A percentile compares a stretch with the other conserved stretches of the same genome.
phyloP scores from a whole-genome alignment of 306 rosid genomes.

The Vigna unguiculata region DNA sequence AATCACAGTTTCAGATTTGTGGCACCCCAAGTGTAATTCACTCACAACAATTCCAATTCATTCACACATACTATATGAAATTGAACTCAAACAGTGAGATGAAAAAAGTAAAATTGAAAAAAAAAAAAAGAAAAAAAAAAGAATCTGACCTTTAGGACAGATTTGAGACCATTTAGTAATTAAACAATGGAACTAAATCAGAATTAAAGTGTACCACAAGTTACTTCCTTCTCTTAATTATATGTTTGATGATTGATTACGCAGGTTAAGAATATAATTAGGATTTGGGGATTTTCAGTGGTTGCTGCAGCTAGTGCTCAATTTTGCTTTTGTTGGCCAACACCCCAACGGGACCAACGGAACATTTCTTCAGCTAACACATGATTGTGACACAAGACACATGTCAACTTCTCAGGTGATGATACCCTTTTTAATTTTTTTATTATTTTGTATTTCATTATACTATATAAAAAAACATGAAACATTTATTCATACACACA shows the following conservation, averaged over 20 bases:
- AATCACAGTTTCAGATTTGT: background rate
- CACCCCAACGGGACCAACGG: conserved; percentile 16
- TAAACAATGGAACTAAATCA: background rate
- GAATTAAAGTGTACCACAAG: conserved; percentile 15
- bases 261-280: conserved; percentile 15
- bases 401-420: conserved; percentile 9
- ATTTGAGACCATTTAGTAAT: conserved; percentile 10
- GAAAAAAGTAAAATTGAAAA: background rate
- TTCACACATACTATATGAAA: background rate
- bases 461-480: background rate
- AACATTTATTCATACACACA: background rate
- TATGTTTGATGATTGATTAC: background rate
- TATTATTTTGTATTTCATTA: background rate
- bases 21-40: conserved; percentile 3
- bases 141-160: conserved; percentile 1
- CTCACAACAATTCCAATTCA: background rate
- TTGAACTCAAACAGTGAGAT: conserved; percentile 8
- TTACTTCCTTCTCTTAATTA: background rate
- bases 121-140: background rate
- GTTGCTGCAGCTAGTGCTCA: background rate
- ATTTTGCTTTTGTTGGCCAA: conserved; percentile 1
- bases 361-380: conserved; percentile 25
- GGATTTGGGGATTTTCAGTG: background rate
- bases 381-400: conserved; percentile 33
- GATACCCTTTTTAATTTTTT: background rate